Evolutionary conservation across 352 stramenopile species (phyloP), one percentile per base, ranked within the genome.

Genomic region (Phytophthora citricola): DNA sequence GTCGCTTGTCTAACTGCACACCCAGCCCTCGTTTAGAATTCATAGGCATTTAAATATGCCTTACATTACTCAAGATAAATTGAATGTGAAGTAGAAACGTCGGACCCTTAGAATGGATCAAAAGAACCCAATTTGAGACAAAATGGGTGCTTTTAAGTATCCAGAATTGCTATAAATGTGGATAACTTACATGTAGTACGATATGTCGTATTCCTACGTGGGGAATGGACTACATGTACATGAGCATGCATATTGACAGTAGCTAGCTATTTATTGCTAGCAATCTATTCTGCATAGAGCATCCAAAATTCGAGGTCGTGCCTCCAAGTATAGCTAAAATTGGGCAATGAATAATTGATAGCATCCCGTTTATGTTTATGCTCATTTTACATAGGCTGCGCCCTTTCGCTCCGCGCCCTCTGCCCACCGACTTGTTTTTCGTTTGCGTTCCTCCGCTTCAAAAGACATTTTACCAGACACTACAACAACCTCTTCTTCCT

Each of bases 401-500:
- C 41, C 62, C 44, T 70, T 50, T 70, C 63, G 60, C 53, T 66
- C 27, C 17, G 24, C 15, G 6, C 31, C 31, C 61, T 67, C 62
- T 59, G n/a, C 66, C 53, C 54, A 47, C 26, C 38, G 44, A 58
- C 38, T 58, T 48, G 27, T 20, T 17, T n/a, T 71, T 73, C 59
- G 40, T 61, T 70, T 49, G 60, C 44, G 27, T 56, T 58, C 41
- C 12, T 8, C 55, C 60, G 11, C 15, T 41, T 73, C 49, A 68
- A 53, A 72, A 56, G 24, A 46, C 9, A 69, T 65, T 62, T 69
- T 65, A 63, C 67, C 38, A 53, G 17, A 60, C 31, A 45, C 54
- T 59, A 31, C 57, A 60, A 55, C 51, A 27, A 56, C 36, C 29
- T 46, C 26, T 43, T 50, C 17, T 3, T 45, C 20, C 22, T 34